Conservation (phyloP, 2,329 filamentous ascomycete species). For the Incumbomyces lentus region DNA sequence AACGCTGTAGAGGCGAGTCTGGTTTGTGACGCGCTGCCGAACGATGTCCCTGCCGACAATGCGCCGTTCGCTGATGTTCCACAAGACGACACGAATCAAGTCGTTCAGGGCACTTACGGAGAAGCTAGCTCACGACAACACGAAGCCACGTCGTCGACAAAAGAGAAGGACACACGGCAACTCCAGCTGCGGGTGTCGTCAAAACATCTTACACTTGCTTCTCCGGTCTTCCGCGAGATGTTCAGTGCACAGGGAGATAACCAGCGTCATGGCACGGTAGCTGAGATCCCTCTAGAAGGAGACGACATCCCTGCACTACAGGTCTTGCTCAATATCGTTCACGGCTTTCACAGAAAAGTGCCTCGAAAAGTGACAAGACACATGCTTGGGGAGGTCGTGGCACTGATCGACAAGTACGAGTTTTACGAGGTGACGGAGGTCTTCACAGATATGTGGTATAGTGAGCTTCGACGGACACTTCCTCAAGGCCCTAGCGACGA, state of each 20-base stretch:
- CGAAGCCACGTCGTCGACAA: neutral
- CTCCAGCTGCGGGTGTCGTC: conserved; percentile 10
- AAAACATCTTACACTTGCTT: conserved; percentile 14
- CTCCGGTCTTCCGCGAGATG: conserved; percentile 8
- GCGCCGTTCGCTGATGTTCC: neutral
- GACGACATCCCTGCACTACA: conserved; percentile 12
- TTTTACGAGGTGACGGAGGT: conserved; percentile 15
- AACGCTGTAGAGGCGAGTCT: neutral
- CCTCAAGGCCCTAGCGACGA: neutral
- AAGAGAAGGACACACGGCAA: neutral
- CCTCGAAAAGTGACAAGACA: conserved; percentile 14
- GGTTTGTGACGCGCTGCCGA: neutral
- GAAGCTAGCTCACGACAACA: neutral
- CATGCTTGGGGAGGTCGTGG: conserved; percentile 11
- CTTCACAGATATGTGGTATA: conserved; percentile 15
- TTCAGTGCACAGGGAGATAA: conserved; percentile 10
- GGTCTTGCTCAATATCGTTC: conserved; percentile 17
- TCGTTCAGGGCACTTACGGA: neutral
- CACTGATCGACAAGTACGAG: conserved; percentile 19
- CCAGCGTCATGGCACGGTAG: conserved; percentile 4
- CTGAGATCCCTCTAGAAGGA: conserved; percentile 9
- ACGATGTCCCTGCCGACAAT: neutral
- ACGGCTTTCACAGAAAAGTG: conserved; percentile 12
- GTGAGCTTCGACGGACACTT: neutral
- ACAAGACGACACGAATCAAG: too few species aligned